Percentiles rank a stretch among this genome's conserved stretches.
phyloP scores from a whole-genome alignment of 805 yeast genomes.

The Myxozyma neotropica region DNA sequence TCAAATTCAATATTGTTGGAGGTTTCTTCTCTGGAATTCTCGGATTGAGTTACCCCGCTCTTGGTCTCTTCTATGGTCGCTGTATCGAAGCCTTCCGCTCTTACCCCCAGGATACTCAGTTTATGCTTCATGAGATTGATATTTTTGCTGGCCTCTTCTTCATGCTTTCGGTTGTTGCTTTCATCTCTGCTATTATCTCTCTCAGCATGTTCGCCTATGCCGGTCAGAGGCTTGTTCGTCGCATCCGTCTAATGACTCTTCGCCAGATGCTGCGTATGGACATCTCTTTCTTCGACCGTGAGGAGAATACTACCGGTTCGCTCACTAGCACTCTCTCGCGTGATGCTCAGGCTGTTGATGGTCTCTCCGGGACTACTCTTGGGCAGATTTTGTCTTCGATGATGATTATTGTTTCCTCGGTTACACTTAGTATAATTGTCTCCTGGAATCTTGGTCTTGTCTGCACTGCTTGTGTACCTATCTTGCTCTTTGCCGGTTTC shows the following conservation, averaged over 20 bases:
- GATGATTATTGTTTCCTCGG: conserved; percentile 46
- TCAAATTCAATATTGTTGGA: conserved; percentile 25
- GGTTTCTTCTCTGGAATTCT: conserved; percentile 28
- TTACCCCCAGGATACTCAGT: conserved; percentile 27
- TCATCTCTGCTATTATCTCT: conserved; percentile 23
- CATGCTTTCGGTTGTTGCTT: conserved; percentile 27
- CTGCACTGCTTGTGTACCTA: conserved; percentile 43
- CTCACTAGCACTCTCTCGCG: conserved; percentile 38
- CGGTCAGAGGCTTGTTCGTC: conserved; percentile 35
- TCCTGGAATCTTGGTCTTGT: conserved; percentile 50
- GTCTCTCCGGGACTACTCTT: conserved; percentile 40
- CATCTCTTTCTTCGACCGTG: conserved; percentile 39
- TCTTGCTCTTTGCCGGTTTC: conserved; percentile 48
- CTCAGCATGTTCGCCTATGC: conserved; percentile 31
- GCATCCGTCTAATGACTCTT: conserved; percentile 37
- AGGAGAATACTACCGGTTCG: conserved; percentile 39
- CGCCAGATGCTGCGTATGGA: conserved; percentile 40
- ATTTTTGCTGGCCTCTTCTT: conserved; percentile 33
- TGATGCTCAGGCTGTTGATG: conserved; percentile 41
- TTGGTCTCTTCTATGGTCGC: conserved; percentile 33
- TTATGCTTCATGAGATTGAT: conserved; percentile 27
- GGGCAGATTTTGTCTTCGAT: conserved; percentile 42
- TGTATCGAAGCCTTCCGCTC: conserved; percentile 32
- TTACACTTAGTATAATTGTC: conserved; percentile 46
- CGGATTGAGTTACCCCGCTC: conserved; percentile 31